These are phyloP conservation scores for Epichloe baconii DNA, from an alignment of 2,329 filamentous ascomycete species.

Conservation along the genomic window DNA sequence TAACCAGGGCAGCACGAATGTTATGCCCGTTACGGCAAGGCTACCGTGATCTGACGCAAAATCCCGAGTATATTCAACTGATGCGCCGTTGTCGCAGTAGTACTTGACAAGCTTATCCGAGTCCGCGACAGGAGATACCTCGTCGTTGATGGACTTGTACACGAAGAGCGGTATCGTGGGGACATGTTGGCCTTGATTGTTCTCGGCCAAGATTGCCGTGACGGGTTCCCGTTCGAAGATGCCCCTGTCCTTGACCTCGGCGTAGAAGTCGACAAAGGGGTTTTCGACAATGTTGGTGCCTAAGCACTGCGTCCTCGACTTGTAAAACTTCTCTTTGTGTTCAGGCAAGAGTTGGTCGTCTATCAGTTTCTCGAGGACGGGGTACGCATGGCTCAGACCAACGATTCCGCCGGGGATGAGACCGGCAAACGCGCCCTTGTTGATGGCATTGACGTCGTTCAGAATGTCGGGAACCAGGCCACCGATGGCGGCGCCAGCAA, in stretches of 20 bases:
- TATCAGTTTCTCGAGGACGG: slow-evolving; percentile 5
- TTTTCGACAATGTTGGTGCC: not conserved
- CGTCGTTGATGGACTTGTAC: slow-evolving; percentile 1
- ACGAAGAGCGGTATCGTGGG: slow-evolving; percentile 1
- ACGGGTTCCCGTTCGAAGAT: not conserved
- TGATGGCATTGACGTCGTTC: slow-evolving; percentile 6
- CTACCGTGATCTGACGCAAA: not conserved
- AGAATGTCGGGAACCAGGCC: slow-evolving; percentile 10
- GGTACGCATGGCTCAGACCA: slow-evolving; percentile 11
- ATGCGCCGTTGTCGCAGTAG: slow-evolving; percentile 2
- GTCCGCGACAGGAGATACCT: not conserved
- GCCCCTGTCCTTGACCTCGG: not conserved
- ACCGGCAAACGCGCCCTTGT: slow-evolving; percentile 8
- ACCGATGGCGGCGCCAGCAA: slow-evolving; percentile 11
- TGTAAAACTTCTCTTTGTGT: not conserved
- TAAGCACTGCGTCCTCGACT: not conserved
- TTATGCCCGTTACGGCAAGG: not conserved
- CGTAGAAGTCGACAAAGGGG: not conserved
- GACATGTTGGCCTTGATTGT: not conserved
- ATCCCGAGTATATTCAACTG: slow-evolving; percentile 1
- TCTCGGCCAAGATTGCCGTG: not conserved
- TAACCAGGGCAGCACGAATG: not conserved
- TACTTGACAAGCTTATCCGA: not conserved
- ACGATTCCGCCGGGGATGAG: slow-evolving; percentile 12
- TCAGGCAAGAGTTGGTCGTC: slow-evolving; percentile 9